A percentile compares a stretch with the other conserved stretches of the same genome.
Conservation (phyloP, 75 land plant species). For the Selaginella tamariscina region DNA sequence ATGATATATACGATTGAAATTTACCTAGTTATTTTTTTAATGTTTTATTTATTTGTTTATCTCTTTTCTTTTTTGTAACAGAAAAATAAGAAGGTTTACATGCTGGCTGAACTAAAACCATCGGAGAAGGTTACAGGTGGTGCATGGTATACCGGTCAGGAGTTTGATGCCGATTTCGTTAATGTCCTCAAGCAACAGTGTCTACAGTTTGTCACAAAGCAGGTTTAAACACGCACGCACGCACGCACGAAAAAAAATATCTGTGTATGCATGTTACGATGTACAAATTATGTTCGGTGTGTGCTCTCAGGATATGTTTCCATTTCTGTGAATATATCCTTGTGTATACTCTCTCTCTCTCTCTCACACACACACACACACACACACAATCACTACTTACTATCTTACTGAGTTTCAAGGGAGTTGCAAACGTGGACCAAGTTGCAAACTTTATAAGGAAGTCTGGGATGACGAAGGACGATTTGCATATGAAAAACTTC, state of each 20-base stretch:
- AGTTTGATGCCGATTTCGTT: slow-evolving; percentile 50
- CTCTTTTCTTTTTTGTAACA: background rate
- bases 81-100: slow-evolving; percentile 30
- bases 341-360: background rate
- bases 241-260: no score
- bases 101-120: slow-evolving; percentile 68
- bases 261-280: background rate
- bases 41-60: no score
- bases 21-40: no score
- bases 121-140: slow-evolving; percentile 78
- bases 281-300: background rate
- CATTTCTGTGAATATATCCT: background rate
- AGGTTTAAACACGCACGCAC: no score
- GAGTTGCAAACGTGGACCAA: slow-evolving; percentile 39
- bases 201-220: slow-evolving; percentile 22
- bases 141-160: slow-evolving; percentile 53
- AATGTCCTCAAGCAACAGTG: slow-evolving; percentile 31
- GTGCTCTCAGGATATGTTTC: no score
- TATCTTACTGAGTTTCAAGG: slow-evolving; percentile 16
- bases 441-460: slow-evolving; percentile 32
- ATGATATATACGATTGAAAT: no score
- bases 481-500: slow-evolving; percentile 28
- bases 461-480: slow-evolving; percentile 28
- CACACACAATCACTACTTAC: no score
- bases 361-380: background rate